Percentiles rank a stretch among this genome's conserved stretches.
Conservation (phyloP, 371 early-diverging fungal genomes). For the Lichtheimia corymbifera region DNA sequence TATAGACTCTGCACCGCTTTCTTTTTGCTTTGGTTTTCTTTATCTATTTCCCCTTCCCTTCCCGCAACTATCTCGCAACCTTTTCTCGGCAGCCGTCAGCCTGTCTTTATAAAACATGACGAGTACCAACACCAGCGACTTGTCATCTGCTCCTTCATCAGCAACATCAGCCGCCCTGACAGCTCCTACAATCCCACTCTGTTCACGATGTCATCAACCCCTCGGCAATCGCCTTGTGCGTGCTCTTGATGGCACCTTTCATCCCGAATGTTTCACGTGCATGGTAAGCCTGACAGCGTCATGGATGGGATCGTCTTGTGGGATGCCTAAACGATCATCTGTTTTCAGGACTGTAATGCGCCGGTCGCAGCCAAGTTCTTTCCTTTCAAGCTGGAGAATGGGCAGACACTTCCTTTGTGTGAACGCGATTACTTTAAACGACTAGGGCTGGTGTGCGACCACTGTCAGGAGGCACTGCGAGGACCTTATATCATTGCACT, state of each 20-base stretch:
- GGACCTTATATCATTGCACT: constrained; percentile 93
- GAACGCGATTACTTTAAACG: constrained; percentile 88
- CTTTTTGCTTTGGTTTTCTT: constrained; percentile 1
- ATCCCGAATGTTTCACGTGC: constrained; percentile 93
- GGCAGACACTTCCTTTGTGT: constrained; percentile 65
- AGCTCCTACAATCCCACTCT: constrained; percentile 5
- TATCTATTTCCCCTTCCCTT: constrained; percentile 3
- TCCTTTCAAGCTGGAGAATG: constrained; percentile 60
- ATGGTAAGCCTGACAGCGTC: constrained; percentile 53
- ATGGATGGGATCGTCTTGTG: not conserved
- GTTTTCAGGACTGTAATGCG: constrained; percentile 75
- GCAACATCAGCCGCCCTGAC: constrained; percentile 1
- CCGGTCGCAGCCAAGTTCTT: constrained; percentile 89
- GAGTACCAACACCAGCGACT: not conserved
- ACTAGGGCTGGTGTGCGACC: constrained; percentile 83
- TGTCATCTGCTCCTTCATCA: constrained; percentile 5
- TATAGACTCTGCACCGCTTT: not conserved
- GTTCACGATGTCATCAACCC: constrained; percentile 30
- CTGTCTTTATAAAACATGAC: not conserved
- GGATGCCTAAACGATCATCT: not conserved
- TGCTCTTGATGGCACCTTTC: constrained; percentile 85
- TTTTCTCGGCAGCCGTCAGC: not conserved
- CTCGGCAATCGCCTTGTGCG: constrained; percentile 84
- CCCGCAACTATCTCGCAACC: not conserved
- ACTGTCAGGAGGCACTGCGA: constrained; percentile 86